Evolutionary conservation across 192 early-diverging fungal genomes (phyloP).

Genomic region (Funneliformis mosseae): DNA sequence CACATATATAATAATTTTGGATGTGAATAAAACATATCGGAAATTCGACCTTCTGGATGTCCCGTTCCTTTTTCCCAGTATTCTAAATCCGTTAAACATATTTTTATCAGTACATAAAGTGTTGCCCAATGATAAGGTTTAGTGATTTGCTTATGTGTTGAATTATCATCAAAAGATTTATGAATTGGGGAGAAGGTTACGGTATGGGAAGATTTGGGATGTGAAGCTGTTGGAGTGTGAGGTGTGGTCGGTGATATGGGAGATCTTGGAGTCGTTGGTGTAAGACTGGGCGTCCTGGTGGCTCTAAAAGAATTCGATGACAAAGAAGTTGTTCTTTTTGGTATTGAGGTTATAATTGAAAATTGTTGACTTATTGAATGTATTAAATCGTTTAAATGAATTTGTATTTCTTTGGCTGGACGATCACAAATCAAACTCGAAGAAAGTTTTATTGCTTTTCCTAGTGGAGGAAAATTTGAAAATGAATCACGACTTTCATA

Average conservation of each 20-base stretch:
- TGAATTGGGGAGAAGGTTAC: not conserved
- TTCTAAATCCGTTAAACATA: slow-evolving; percentile 2
- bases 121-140: slow-evolving; percentile 4
- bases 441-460: slow-evolving; percentile 1
- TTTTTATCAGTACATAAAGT: not conserved
- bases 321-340: not conserved
- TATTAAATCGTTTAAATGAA: not conserved
- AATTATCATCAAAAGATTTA: not conserved
- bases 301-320: not conserved
- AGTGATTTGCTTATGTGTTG: not conserved
- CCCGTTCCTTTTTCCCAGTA: slow-evolving; percentile 2
- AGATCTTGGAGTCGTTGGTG: not conserved
- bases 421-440: not conserved
- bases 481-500: not conserved
- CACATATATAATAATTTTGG: not conserved
- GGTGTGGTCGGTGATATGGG: not conserved
- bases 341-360: not conserved
- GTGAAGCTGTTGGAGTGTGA: not conserved
- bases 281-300: not conserved
- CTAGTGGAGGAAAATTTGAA: not conserved
- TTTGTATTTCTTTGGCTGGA: not conserved
- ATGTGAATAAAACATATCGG: not conserved
- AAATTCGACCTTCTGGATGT: not conserved
- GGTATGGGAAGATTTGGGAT: not conserved
- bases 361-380: not conserved